A percentile compares a stretch with the other conserved stretches of the same genome.
These are phyloP conservation scores for Eustoma russellianum DNA, from an alignment of 257 asterid genomes.

Conservation along the genomic window DNA sequence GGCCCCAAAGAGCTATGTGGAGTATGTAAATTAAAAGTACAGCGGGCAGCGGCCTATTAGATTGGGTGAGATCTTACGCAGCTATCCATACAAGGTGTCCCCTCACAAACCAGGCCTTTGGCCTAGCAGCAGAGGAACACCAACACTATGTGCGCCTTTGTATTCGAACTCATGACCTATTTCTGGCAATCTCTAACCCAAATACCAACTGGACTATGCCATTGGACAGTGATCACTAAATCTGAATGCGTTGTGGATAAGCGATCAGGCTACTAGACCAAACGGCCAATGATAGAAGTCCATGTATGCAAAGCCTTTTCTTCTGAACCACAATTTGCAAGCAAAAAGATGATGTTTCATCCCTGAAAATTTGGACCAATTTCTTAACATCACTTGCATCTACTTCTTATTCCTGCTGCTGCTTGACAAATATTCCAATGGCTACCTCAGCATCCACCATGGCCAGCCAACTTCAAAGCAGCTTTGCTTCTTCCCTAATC, in stretches of 20 bases:
- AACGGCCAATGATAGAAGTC: conserved; percentile 38
- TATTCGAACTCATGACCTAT: no score
- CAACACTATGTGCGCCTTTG: no score
- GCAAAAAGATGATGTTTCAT: conserved; percentile 31
- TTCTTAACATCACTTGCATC: conserved; percentile 8
- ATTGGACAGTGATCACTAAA: no score
- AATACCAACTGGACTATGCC: no score
- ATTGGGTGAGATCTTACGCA: no score
- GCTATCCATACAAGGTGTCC: no score
- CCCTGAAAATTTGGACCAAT: conserved; percentile 10
- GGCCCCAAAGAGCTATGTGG: no score
- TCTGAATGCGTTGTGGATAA: conserved; percentile 28
- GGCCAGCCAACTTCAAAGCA: conserved; percentile 76
- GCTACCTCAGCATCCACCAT: conserved; percentile 73
- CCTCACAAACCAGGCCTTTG: no score
- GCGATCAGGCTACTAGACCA: conserved; percentile 46
- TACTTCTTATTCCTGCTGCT: conserved; percentile 7
- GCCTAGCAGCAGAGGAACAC: no score
- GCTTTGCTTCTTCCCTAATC: conserved; percentile 42
- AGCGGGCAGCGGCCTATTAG: no score
- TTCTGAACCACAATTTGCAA: conserved; percentile 45
- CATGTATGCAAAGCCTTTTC: conserved; percentile 5
- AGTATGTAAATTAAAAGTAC: no score
- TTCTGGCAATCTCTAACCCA: no score
- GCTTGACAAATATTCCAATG: conserved; percentile 26